Evolutionary conservation across 2,329 filamentous ascomycete species (phyloP).

Genomic region (Setomelanomma holmii): DNA sequence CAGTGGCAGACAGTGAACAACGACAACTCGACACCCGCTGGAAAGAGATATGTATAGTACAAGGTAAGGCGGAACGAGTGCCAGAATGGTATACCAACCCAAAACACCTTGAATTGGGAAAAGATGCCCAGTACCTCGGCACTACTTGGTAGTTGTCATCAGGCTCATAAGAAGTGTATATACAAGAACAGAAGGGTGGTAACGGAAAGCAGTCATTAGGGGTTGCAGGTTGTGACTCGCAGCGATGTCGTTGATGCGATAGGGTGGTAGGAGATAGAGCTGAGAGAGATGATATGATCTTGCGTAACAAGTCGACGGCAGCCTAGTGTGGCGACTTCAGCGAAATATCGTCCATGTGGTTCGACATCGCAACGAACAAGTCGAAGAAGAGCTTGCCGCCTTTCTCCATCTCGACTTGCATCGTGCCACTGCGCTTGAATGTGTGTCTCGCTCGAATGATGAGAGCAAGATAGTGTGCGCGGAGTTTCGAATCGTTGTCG

Average conservation of each 20-base stretch:
- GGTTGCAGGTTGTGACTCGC: not conserved
- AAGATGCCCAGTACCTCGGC: slow-evolving; percentile 19
- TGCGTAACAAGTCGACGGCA: slow-evolving; percentile 10
- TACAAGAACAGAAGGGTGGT: slow-evolving; percentile 38
- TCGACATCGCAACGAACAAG: slow-evolving; percentile 89
- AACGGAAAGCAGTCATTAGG: not conserved
- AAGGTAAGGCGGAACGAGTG: slow-evolving; percentile 39
- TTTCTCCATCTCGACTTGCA: slow-evolving; percentile 93
- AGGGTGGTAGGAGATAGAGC: slow-evolving; percentile 15
- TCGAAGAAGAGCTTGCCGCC: slow-evolving; percentile 92
- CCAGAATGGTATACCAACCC: slow-evolving; percentile 41
- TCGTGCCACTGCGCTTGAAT: slow-evolving; percentile 92
- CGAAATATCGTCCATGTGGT: slow-evolving; percentile 69
- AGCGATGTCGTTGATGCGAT: not conserved
- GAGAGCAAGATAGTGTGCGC: slow-evolving; percentile 89
- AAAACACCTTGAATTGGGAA: slow-evolving; percentile 30
- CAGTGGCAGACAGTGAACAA: slow-evolving; percentile 5
- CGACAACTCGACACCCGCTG: slow-evolving; percentile 3
- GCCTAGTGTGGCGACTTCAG: slow-evolving; percentile 39
- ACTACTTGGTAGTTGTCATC: slow-evolving; percentile 22
- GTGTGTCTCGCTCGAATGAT: slow-evolving; percentile 88
- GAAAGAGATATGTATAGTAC: slow-evolving; percentile 34
- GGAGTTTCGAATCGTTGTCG: slow-evolving; percentile 86
- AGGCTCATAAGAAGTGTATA: slow-evolving; percentile 33
- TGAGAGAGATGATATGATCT: too few species aligned